These are phyloP conservation scores for Micromonas commoda DNA, from an alignment of 139 green algal species.

Conservation along the genomic window DNA sequence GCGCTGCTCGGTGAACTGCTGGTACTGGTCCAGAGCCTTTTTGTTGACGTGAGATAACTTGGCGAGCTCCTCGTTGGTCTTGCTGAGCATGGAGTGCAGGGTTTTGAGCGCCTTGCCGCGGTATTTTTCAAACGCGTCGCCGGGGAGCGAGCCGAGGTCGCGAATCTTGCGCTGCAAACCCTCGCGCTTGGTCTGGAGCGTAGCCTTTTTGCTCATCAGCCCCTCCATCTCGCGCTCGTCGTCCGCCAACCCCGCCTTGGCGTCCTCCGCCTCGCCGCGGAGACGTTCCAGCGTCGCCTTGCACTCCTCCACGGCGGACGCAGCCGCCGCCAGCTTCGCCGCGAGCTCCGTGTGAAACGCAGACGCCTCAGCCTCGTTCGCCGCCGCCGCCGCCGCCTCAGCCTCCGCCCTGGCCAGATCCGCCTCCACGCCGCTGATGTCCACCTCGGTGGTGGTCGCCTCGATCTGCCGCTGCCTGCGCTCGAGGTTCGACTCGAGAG, in stretches of 20 bases:
- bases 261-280: neutral
- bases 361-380: slow-evolving; percentile 46
- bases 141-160: slow-evolving; percentile 82
- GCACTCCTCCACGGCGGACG: slow-evolving; percentile 5
- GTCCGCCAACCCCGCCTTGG: slow-evolving; percentile 34
- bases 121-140: slow-evolving; percentile 78
- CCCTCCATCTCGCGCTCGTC: slow-evolving; percentile 55
- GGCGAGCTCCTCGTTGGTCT: slow-evolving; percentile 53
- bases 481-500: slow-evolving; percentile 10
- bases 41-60: slow-evolving; percentile 83
- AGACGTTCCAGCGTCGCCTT: slow-evolving; percentile 31
- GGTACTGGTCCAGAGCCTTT: slow-evolving; percentile 94
- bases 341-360: slow-evolving; percentile 21
- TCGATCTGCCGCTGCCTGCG: neutral
- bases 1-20: slow-evolving; percentile 84
- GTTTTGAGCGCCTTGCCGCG: slow-evolving; percentile 48
- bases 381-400: neutral
- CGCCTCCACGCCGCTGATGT: slow-evolving; percentile 18
- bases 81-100: slow-evolving; percentile 60
- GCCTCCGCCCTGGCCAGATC: slow-evolving; percentile 25
- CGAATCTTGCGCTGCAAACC: slow-evolving; percentile 76
- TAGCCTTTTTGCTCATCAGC: slow-evolving; percentile 47
- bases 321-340: slow-evolving; percentile 33
- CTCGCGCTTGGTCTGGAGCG: slow-evolving; percentile 45
- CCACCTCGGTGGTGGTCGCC: neutral